Evolutionary conservation across 2,329 filamentous ascomycete species (phyloP).

Genomic region (Periconia sp.): DNA sequence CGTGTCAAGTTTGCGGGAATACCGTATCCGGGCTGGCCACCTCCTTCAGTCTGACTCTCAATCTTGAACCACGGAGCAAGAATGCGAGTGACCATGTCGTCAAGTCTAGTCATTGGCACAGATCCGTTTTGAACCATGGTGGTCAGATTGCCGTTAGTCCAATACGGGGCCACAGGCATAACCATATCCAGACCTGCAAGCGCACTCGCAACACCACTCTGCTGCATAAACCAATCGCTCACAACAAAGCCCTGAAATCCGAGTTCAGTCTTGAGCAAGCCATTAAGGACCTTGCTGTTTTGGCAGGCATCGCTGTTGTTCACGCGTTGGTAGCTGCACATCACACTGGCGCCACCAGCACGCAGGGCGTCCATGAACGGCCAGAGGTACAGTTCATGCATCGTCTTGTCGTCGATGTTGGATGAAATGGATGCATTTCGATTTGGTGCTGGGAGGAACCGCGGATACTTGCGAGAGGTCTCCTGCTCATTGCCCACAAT

Average conservation of each 20-base stretch:
- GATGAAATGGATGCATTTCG: conserved; percentile 50
- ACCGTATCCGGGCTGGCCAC: neutral
- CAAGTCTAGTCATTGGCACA: conserved; percentile 56
- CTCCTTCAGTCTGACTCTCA: neutral
- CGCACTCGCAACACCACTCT: conserved; percentile 44
- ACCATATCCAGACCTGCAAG: conserved; percentile 50
- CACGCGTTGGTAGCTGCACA: conserved; percentile 53
- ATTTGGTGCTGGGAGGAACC: conserved; percentile 46
- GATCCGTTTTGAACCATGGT: conserved; percentile 63
- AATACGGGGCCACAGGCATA: conserved; percentile 41
- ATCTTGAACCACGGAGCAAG: conserved; percentile 57
- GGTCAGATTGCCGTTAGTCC: conserved; percentile 62
- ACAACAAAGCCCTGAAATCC: conserved; percentile 45
- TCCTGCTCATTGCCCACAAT: conserved; percentile 58
- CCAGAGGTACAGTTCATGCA: conserved; percentile 66
- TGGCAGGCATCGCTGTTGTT: conserved; percentile 21
- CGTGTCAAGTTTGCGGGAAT: conserved; percentile 14
- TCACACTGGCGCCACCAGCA: conserved; percentile 58
- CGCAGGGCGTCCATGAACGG: conserved; percentile 62
- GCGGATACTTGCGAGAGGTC: conserved; percentile 27
- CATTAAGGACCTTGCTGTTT: conserved; percentile 44
- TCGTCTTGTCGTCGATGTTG: conserved; percentile 63
- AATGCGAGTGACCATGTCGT: conserved; percentile 61
- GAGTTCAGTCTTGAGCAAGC: conserved; percentile 50
- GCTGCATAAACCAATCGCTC: conserved; percentile 46